phyloP scores from a whole-genome alignment of 257 asterid genomes.

The Nicotiana benthamiana region DNA sequence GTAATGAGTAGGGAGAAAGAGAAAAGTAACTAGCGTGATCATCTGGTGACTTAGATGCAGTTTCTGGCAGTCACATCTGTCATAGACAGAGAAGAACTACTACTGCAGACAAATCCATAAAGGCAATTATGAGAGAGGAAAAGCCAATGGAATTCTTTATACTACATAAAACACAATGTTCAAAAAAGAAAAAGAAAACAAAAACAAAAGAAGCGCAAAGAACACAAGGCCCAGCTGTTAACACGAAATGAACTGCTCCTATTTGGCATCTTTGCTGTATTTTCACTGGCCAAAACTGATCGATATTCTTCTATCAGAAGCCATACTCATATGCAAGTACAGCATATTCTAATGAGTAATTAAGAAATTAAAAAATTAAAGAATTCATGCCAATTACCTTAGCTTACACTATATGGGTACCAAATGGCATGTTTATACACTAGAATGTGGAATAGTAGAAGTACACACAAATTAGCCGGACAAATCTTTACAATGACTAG shows the following conservation, averaged over 20 bases:
- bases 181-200: neutral
- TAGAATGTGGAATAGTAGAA: too few relatives aligned
- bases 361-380: neutral
- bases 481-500: neutral
- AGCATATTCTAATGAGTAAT: neutral
- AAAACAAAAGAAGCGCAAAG: neutral
- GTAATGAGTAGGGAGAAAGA: neutral
- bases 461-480: neutral
- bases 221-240: conserved; percentile 12
- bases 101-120: conserved; percentile 8
- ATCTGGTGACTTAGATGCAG: neutral
- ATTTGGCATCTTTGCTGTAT: conserved; percentile 8
- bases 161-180: neutral
- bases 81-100: conserved; percentile 1
- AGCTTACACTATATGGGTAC: too few relatives aligned
- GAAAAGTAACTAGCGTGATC: neutral
- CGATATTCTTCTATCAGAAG: conserved; percentile 12
- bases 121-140: conserved; percentile 6
- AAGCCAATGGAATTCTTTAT: neutral
- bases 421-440: too few relatives aligned
- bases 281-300: neutral
- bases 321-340: neutral
- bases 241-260: conserved; percentile 14
- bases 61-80: conserved; percentile 4
- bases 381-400: neutral